Conservation (phyloP, 192 early-diverging fungal species). For the Backusella tuberculispora region DNA sequence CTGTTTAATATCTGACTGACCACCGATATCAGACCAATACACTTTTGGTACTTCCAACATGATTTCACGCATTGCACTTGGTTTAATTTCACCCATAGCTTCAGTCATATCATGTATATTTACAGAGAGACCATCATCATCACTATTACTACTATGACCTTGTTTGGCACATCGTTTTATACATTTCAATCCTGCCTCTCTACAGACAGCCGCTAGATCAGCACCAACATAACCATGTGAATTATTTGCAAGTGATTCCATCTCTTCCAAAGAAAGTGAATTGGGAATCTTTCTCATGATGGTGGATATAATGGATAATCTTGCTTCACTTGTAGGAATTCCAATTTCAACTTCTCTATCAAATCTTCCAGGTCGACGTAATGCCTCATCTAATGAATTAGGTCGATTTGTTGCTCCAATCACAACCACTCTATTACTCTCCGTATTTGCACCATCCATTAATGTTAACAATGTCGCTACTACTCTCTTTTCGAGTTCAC, state of each 20-base stretch:
- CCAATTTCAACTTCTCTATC: conserved; percentile 97
- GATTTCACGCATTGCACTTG: conserved; percentile 89
- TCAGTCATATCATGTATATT: conserved; percentile 58
- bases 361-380: conserved; percentile 92
- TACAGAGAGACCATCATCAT: conserved; percentile 48
- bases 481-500: conserved; percentile 87
- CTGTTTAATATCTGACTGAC: conserved; percentile 90
- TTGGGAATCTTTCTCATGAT: conserved; percentile 73
- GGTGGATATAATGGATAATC: conserved; percentile 74
- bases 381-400: conserved; percentile 83
- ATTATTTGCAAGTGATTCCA: conserved; percentile 60
- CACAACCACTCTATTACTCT: conserved; percentile 63
- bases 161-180: conserved; percentile 56
- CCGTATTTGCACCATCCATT: conserved; percentile 76
- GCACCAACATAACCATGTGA: conserved; percentile 99
- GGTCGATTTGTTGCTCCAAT: conserved; percentile 95
- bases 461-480: conserved; percentile 94
- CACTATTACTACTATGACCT: not conserved
- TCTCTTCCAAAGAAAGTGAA: conserved; percentile 58
- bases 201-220: conserved; percentile 83
- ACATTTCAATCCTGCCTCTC: conserved; percentile 85
- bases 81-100: conserved; percentile 61
- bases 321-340: conserved; percentile 75
- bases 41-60: conserved; percentile 93
- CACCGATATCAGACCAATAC: conserved; percentile 93